Percentiles rank a stretch among this genome's conserved stretches.
Evolutionary conservation across 2,329 filamentous ascomycete genomes (phyloP).

Genomic region (Beauveria bassiana): DNA sequence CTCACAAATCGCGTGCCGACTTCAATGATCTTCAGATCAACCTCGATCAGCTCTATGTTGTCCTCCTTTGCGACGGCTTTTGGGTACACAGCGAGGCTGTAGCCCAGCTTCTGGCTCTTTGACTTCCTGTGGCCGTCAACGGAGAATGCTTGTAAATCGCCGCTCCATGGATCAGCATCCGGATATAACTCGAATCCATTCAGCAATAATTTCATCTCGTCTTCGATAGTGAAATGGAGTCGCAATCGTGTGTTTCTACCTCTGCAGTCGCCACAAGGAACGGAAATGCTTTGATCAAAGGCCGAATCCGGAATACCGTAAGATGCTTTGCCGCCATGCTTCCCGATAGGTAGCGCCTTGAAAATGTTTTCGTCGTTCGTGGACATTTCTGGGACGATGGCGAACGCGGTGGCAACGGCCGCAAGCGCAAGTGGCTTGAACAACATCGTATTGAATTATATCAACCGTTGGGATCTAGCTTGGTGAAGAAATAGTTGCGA

Average conservation of each 20-base stretch:
- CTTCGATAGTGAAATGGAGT: conserved; percentile 47
- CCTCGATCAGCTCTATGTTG: conserved; percentile 41
- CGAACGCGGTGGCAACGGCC: conserved; percentile 36
- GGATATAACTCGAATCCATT: conserved; percentile 57
- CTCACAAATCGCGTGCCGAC: conserved; percentile 49
- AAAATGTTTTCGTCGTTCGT: conserved; percentile 34
- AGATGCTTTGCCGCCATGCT: conserved; percentile 18
- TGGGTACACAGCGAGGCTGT: conserved; percentile 36
- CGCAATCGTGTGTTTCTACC: conserved; percentile 38
- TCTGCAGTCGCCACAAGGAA: conserved; percentile 49
- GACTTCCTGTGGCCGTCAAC: conserved; percentile 30
- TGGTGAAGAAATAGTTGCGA: not conserved
- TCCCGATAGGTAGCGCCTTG: conserved; percentile 30
- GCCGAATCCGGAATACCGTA: conserved; percentile 29
- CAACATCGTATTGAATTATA: conserved; percentile 20
- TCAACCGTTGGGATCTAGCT: not conserved
- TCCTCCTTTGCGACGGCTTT: conserved; percentile 42
- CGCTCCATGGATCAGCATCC: conserved; percentile 36
- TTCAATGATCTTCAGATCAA: conserved; percentile 53
- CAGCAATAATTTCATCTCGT: conserved; percentile 41
- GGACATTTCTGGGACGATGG: conserved; percentile 45
- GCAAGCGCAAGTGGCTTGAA: conserved; percentile 26
- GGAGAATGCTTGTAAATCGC: conserved; percentile 38
- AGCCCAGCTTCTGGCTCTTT: conserved; percentile 38
- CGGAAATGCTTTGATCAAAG: conserved; percentile 32